Evolutionary conservation across 768 basidiomycete species (phyloP), one percentile per base, ranked within the genome.

Genomic region (Lactarius deliciosus): DNA sequence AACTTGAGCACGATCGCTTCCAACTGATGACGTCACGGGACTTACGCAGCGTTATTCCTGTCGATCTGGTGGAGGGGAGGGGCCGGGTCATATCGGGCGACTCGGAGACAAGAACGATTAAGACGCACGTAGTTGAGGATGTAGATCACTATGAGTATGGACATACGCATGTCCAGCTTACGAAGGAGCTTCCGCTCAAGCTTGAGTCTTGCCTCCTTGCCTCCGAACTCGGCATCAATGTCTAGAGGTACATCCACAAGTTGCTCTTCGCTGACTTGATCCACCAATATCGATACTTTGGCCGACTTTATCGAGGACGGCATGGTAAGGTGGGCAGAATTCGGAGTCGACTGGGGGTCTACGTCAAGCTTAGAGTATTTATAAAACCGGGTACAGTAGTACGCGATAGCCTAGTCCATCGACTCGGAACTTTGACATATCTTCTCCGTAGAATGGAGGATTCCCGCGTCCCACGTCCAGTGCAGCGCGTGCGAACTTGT

Each of bases 1-100:
- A 8, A 10, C 2, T 57, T 32, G 4, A 16, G 50, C 50, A 25
- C 2, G 36, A 34, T 22, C n/a, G 43, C 8, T 3, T 11, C 45
- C 7, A 28, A 20, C 18, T 13, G n/a, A 34, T 20, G 20, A 30
- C 20, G 30, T 32, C 11, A 34, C 34, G 53, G 13, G 38, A 75
- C 81, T 68, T 74, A 89, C 87, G 83, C 79, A 40, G 81, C 87
- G 72, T 90, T 90, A 71, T 90, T 91, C 40, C 90, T 81, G 74
- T 91, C 90, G 63, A 91, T 83, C 83, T 89, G 72, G 15, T 36
- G 32, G 5, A 32, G 32, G 5, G 32, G 65, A 13, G 7, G 36
- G 53, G 38, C 36, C 22, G 53, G 10, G 66, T 28, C 63, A 30
- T 41, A 22, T 60, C 68, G 59, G 18, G 22, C 53, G 15, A 30